Base-by-base conservation (phyloP, 805 yeast species). In the Pichia nanzhaoensis region DNA sequence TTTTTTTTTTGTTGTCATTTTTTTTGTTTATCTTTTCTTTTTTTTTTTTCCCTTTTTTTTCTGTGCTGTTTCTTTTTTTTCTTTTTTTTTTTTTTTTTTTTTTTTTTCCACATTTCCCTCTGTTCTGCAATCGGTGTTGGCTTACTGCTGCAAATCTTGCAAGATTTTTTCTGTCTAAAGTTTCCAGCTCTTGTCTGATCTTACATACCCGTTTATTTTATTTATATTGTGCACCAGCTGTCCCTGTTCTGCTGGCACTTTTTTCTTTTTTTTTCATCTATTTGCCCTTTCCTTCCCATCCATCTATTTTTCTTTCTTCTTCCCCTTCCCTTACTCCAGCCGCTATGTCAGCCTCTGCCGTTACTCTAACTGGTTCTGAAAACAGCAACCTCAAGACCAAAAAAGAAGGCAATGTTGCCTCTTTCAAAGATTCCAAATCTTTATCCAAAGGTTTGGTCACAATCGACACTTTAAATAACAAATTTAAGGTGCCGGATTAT, bases 401-500 rank as follows among this genome's bases (percentile, higher is more conserved):
- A 44, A 65, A 66, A 53, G 46, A 54, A 20, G 76, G 75, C n/a
- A 72, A 73, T 54, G 60, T 72, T 44, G 69, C 71, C 17, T 51
- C 68, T 28, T 68, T 72, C 48, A 53, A 58, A 39, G 45, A 51
- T 22, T 14, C 39, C 10, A 44, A 41, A 37, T 16, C 41, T 3
- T 16, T 41, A 18, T 51, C 61, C 12, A 51, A 55, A 33, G 64
- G 65, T 37, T 57, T 72, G 43, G 66, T 69, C 37, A 78, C 83
- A 19, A 60, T 72, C 42, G 82, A 79, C 58, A 77, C 85, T 20
- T 60, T 65, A 53, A 93, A 93, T 19, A 71, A 80, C 50, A 77
- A 70, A 50, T 85, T 82, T 62, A 74, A 73, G 46, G 91, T 76
- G 7, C 95, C 95, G 19, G 85, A 82, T 58, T 83, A 65, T 67